A percentile compares a stretch with the other conserved stretches of the same genome.
These are phyloP conservation scores for Curvularia sp. DNA, from an alignment of 2,329 filamentous ascomycete genomes.

Conservation along the genomic window DNA sequence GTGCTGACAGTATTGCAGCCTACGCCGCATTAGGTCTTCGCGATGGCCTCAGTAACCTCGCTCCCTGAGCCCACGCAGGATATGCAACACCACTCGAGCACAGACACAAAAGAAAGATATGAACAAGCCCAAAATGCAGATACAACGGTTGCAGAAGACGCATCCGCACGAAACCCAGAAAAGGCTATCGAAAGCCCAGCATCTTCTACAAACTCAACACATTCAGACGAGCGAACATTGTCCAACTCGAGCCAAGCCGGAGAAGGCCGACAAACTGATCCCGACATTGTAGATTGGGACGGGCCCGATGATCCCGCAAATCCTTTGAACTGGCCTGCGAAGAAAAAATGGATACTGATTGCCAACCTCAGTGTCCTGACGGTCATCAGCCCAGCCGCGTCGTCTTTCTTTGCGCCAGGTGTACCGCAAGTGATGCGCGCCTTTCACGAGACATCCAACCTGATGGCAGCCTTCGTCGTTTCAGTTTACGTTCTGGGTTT, in stretches of 20 bases:
- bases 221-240: conserved; percentile 36
- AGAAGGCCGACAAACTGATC: conserved; percentile 26
- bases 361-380: conserved; percentile 45
- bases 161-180: conserved; percentile 34
- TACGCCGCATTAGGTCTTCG: conserved; percentile 7
- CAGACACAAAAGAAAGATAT: conserved; percentile 33
- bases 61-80: conserved; percentile 27
- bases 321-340: conserved; percentile 49
- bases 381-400: conserved; percentile 50
- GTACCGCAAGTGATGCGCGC: conserved; percentile 58
- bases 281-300: conserved; percentile 46
- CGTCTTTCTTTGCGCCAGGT: conserved; percentile 63
- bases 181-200: conserved; percentile 34
- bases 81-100: conserved; percentile 27
- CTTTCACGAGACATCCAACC: conserved; percentile 41
- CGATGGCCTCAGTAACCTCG: conserved; percentile 35
- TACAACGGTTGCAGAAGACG: conserved; percentile 12
- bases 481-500: conserved; percentile 51
- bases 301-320: conserved; percentile 49
- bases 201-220: conserved; percentile 36
- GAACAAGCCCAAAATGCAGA: conserved; percentile 40
- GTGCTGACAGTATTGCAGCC: conserved; percentile 16
- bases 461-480: conserved; percentile 48
- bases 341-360: conserved; percentile 49
- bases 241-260: conserved; percentile 12